A percentile compares a stretch with the other conserved stretches of the same genome.
Evolutionary conservation across 805 yeast species (phyloP).

Genomic region (Yarrowia sp.): DNA sequence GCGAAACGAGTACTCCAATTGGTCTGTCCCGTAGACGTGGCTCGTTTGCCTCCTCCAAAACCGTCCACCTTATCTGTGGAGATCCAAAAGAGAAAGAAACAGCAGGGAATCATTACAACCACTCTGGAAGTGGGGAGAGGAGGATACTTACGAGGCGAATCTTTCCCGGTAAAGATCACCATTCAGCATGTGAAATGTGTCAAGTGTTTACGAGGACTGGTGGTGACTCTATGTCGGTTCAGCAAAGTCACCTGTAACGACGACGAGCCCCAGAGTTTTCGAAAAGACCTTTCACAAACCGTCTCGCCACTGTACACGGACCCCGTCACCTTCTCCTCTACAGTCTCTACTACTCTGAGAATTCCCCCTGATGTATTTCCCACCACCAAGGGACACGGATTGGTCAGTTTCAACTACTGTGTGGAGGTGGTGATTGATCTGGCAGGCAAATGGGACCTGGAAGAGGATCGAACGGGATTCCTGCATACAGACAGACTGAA

Average conservation of each 20-base stretch:
- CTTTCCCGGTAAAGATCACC: constrained; percentile 71
- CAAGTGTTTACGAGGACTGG: constrained; percentile 73
- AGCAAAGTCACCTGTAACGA: constrained; percentile 58
- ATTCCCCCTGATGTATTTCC: constrained; percentile 89
- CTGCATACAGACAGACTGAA: constrained; percentile 71
- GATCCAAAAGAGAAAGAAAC: constrained; percentile 54
- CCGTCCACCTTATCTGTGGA: constrained; percentile 70
- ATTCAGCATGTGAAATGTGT: constrained; percentile 75
- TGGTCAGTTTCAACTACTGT: constrained; percentile 83
- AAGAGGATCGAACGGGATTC: constrained; percentile 49
- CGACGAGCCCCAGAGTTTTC: constrained; percentile 60
- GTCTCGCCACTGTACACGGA: constrained; percentile 81
- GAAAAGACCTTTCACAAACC: constrained; percentile 83
- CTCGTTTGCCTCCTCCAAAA: constrained; percentile 67
- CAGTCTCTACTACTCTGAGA: constrained; percentile 65
- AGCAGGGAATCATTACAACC: constrained; percentile 52
- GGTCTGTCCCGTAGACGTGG: constrained; percentile 76
- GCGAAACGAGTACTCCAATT: constrained; percentile 68
- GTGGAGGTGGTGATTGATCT: constrained; percentile 83
- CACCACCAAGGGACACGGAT: constrained; percentile 72
- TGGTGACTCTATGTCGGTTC: constrained; percentile 79
- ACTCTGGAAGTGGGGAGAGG: constrained; percentile 60
- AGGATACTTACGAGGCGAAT: constrained; percentile 82
- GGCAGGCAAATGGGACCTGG: constrained; percentile 61
- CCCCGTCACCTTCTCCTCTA: constrained; percentile 63